Evolutionary conservation across 2,329 filamentous ascomycete genomes (phyloP), one percentile per base, ranked within the genome.

Genomic region (Fusarium sp.): DNA sequence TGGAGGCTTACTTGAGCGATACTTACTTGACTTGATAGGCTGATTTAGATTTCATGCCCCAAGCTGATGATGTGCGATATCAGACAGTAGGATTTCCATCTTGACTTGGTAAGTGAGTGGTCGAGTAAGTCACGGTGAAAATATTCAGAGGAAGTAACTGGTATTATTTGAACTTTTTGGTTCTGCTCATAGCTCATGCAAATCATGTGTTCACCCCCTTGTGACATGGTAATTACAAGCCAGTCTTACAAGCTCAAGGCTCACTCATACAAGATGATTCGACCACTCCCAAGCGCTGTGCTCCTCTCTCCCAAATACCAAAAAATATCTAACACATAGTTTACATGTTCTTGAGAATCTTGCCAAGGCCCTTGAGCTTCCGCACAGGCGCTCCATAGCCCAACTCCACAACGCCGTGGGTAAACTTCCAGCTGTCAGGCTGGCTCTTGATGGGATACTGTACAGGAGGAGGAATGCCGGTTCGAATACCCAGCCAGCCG

Each of bases 381-480:
- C 73, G 75, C 2, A 45, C 57, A 5, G 55, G 17, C 57, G 72
- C 53, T 7, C 80, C 85, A 69, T 89, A 89, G 9, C 86, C 87
- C 14, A 89, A 57, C 55, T 86, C 82, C 10, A 89, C 81, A 6
- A 90, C 79, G 1, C 84, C 86, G 61, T 78, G 82, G 2, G 83
- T 81, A 69, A 90, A 89, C 52, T 82, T 77, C 85, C 87, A 92
- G n/a, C 85, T 87, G 47, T 80, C 78, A 37, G 78, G 76, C 56
- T 88, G 87, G 70, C 87, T 84, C 14, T 75, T 73, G 14, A 99
- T 86, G 2, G 95, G 94, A 74, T 98, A 96, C 70, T 89, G 88
- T 66, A 97, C 84, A 6, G 89, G 86, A 2, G 83, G 82, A 3
- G 95, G 95, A 54, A 99, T 97, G 6, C 83, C 80, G 7, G 95